Evolutionary conservation across 2,329 filamentous ascomycete species (phyloP), one percentile per base, ranked within the genome.

Genomic region (Calonectria hongkongensis): DNA sequence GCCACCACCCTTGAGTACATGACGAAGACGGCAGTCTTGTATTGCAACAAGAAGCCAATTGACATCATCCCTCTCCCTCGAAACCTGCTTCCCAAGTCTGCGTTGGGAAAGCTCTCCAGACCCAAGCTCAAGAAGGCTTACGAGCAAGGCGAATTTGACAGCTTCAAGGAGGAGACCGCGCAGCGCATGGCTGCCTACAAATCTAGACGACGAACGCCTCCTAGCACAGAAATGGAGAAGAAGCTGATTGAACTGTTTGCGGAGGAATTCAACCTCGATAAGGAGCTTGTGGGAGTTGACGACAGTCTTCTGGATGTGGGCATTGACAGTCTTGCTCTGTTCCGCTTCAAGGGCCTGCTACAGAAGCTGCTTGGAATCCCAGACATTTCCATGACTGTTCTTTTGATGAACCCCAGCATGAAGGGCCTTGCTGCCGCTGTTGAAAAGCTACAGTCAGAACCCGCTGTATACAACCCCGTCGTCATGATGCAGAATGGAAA

Each of bases 331-430:
- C 50, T 54, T 33, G 50, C 50, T 6, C 27, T 54, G 27, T 54
- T 54, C 50, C 50, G 50, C 50, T 54, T 54, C 50, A 54, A 54
- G 27, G 50, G 28, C 3, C 18, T 54, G 6, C 50, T 54, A 4
- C 50, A 54, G 50, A 54, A 54, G 50, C 28, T 54, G 16, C 50
- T 54, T 7, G 50, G 50, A n/a, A 54, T 54, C 28, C 50, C 50
- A 3, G 28, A 54, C 16, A 54, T 54, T 33, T 33, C 50, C 50
- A 54, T 54, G 50, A 54, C 50, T 13, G 50, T 54, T 28, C 50
- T 54, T 4, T 18, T 54, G 16, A 54, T 54, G 50, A 54, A 54
- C 28, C 50, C 50, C 8, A 33, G 28, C 50, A 54, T 54, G 28
- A 54, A 54, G 50, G 27, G 50, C 8, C 50, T 54, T 33, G 50